Conservation (phyloP, 805 yeast genomes). For the Metschnikowia proteae region DNA sequence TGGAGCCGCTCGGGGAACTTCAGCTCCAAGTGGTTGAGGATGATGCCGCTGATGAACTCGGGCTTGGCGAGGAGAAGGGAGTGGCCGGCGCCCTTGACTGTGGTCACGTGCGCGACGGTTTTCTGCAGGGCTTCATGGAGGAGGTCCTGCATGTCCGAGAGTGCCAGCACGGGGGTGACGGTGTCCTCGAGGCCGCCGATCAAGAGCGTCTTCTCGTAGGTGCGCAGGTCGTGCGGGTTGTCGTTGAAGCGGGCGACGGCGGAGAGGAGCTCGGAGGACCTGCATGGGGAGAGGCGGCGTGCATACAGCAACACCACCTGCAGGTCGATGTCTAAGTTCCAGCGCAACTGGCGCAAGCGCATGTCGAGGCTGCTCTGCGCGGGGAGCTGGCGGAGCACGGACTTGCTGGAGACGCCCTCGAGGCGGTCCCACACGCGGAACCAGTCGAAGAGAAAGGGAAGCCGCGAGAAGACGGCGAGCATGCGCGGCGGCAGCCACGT, state of each 20-base stretch:
- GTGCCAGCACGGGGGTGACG: constrained; percentile 47
- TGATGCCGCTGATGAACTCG: constrained; percentile 56
- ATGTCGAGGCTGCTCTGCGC: constrained; percentile 30
- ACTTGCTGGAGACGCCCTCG: constrained; percentile 57
- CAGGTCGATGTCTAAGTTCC: constrained; percentile 66
- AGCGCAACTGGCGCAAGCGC: constrained; percentile 57
- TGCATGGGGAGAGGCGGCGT: constrained; percentile 45
- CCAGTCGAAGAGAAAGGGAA: constrained; percentile 48
- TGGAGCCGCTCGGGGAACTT: constrained; percentile 46
- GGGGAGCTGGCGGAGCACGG: constrained; percentile 55
- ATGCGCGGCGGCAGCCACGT: constrained; percentile 3
- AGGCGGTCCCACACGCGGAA: constrained; percentile 57
- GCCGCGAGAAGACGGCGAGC: constrained; percentile 31
- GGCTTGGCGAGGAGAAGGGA: constrained; percentile 61
- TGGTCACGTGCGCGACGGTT: constrained; percentile 31
- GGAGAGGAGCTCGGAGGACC: constrained; percentile 39
- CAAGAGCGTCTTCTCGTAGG: constrained; percentile 46
- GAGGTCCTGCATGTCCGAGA: constrained; percentile 28
- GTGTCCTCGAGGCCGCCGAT: constrained; percentile 58
- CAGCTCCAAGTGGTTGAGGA: constrained; percentile 53
- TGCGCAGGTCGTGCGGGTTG: constrained; percentile 26
- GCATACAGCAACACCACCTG: constrained; percentile 51
- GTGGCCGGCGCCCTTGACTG: constrained; percentile 57
- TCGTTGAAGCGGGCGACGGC: constrained; percentile 37
- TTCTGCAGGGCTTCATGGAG: constrained; percentile 21